Base-by-base conservation (phyloP, 2,329 filamentous ascomycete species). In the Fusarium sp. region DNA sequence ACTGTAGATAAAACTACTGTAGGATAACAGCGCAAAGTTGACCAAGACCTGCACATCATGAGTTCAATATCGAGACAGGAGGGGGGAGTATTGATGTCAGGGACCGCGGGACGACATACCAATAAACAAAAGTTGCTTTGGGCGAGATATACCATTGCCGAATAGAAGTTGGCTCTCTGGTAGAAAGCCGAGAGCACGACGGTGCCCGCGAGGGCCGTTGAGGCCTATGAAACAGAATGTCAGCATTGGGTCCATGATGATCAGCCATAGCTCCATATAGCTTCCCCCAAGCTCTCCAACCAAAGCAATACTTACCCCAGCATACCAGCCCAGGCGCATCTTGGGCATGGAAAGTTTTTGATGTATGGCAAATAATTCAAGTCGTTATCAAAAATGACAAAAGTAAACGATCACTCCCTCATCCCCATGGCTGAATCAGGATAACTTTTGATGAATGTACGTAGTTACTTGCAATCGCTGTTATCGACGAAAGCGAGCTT, bases 111-210 rank as follows among this genome's bases (percentile, higher is more conserved):
- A 45, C n/a, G 15, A 80, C 87, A 72, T 80, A 96, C 92, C 88
- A 98, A 92, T 54, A 98, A 84, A 78, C 95, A 98, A 74, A 97
- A 91, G 83, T 96, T 98, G 80, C 94, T 97, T 81, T 98, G 95
- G 40, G 94, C 93, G 51, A 99, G 89, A 81, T 98, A 97, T 49
- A 99, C 96, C 82, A 94, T 96, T 71, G 96, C 94, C 56, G 95
- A 97, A 83, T 99, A 99, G 85, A 98, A 99, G 82, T 99, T 99
- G 69, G 96, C 91, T 70, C 96, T 89, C 82, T 98, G 93, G 77
- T 96, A 92, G 81, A 98, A 95, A 66, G 96, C 95, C 77, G 94
- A 96, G 61, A 97, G 82, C 64, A 97, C 86, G 62, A 97, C 94
- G 74, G 89, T 88, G 70, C 89, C 91, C 74, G 95, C 95, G 77